Base-by-base conservation (phyloP, 2,329 filamentous ascomycete genomes). In the Epichloe bromicola region DNA sequence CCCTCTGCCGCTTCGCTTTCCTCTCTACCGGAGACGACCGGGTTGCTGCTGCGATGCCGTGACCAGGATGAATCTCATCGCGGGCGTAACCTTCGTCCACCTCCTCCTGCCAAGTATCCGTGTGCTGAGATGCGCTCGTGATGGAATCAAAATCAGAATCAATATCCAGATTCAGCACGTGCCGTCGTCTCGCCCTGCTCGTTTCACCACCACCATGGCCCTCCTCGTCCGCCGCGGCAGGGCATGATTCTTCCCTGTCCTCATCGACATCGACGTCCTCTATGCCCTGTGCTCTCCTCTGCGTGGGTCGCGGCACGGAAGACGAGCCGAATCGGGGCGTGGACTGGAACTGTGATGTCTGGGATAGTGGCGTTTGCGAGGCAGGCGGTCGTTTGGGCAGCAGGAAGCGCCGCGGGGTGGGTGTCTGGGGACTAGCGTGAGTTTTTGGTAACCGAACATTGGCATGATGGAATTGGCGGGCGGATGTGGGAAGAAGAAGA, bases 261-360 rank as follows among this genome's bases (percentile, higher is more conserved):
- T 56, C 64, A 40, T 67, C 63, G 4, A 65, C 60, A 39, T 67
- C 63, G 3, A 65, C 60, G 34, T 67, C 68, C 41, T 69, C 68
- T 5, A 67, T 59, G 5, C 60, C 59, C 17, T 57, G 56, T 7
- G 54, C 58, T 43, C 57, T 57, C 46, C 55, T 53, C 51, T 62
- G 65, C 48, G 62, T 63, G 34, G 60, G 58, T 11, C 61, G 60
- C 37, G 53, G 56, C 50, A 55, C 59, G 33, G 65, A 67, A 12
- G 64, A 64, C 3, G 62, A 60, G 46, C 63, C 63, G 55, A 70
- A 71, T n/a, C 65, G 61, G 19, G 66, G 68, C 38, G 67, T 70
- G 26, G 66, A 65, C 33, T 64, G 65, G 50, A 69, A 70, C 49
- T 60, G 65, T 46, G 60, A 60, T 6, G 58, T 51, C 20, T 48